Conservation (phyloP, 345 rosid species). For the Brassica cretica region DNA sequence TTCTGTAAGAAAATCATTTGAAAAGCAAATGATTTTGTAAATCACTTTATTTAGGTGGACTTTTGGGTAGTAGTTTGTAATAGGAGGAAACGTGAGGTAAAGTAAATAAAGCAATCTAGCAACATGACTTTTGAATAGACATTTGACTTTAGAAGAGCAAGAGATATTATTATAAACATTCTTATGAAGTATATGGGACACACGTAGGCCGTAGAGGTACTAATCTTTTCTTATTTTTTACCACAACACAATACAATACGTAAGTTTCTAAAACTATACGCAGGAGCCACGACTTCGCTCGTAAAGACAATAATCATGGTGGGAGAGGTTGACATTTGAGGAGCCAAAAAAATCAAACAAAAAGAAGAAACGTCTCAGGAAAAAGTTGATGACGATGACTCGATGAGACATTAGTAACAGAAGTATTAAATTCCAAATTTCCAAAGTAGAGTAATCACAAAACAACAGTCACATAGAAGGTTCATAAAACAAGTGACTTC, state of each 20-base stretch:
- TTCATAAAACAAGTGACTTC: conserved; percentile 19
- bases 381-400: background rate
- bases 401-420: background rate
- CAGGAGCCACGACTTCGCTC: conserved; percentile 21
- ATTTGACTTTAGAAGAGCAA: conserved; percentile 26
- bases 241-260: background rate
- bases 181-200: conserved; percentile 18
- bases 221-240: background rate
- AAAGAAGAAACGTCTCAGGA: background rate
- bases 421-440: background rate
- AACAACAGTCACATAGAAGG: background rate
- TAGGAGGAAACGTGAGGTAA: conserved; percentile 21
- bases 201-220: conserved; percentile 4
- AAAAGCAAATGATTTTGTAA: background rate
- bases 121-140: conserved; percentile 18
- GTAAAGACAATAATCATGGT: conserved; percentile 19
- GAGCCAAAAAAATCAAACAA: background rate
- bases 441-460: background rate
- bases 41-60: background rate
- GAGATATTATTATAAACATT: conserved; percentile 13
- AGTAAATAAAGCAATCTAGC: conserved; percentile 2
- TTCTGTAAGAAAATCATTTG: background rate
- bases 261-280: background rate
- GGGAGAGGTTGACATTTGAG: conserved; percentile 3
- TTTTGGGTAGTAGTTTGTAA: conserved; percentile 22